Evolutionary conservation across 2,329 filamentous ascomycete genomes (phyloP).

Genomic region (Triangularia setosa): DNA sequence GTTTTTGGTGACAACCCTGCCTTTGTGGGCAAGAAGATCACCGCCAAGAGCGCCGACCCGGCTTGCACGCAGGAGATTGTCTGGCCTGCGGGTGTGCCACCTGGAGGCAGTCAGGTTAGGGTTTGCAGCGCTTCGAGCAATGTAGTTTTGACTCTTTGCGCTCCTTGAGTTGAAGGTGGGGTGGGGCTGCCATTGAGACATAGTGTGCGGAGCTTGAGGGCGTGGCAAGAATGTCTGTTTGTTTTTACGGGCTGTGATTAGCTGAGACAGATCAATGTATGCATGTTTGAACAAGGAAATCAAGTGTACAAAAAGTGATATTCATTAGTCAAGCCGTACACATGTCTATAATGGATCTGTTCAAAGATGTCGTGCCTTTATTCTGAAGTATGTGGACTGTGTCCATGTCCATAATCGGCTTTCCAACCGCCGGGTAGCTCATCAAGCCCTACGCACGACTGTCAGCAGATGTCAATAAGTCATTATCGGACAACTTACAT

Average conservation of each 20-base stretch:
- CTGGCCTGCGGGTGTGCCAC: constrained; percentile 35
- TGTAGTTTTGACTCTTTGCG: constrained; percentile 36
- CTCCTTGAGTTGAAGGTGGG: constrained; percentile 10
- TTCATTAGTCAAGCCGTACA: not conserved
- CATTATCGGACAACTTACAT: constrained; percentile 21
- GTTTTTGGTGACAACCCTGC: constrained; percentile 36
- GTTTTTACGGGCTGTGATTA: not conserved
- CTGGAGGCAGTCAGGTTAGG: constrained; percentile 38
- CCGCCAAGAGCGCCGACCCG: constrained; percentile 28
- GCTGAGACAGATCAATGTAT: not conserved
- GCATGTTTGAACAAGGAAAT: not conserved
- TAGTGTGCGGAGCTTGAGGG: not conserved
- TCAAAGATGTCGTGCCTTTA: not conserved
- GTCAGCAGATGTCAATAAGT: constrained; percentile 5
- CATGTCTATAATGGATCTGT: not conserved
- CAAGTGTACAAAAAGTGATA: not conserved
- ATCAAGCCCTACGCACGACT: not conserved
- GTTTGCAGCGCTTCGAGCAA: constrained; percentile 32
- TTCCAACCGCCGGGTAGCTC: not conserved
- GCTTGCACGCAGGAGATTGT: constrained; percentile 34
- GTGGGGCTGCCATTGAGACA: not conserved
- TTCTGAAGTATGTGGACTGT: not conserved
- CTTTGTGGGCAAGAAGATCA: constrained; percentile 34
- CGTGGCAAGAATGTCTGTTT: not conserved
- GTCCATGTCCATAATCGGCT: not conserved